phyloP scores from a whole-genome alignment of 2,329 filamentous ascomycete species.

The Simplicillium aogashimaense region DNA sequence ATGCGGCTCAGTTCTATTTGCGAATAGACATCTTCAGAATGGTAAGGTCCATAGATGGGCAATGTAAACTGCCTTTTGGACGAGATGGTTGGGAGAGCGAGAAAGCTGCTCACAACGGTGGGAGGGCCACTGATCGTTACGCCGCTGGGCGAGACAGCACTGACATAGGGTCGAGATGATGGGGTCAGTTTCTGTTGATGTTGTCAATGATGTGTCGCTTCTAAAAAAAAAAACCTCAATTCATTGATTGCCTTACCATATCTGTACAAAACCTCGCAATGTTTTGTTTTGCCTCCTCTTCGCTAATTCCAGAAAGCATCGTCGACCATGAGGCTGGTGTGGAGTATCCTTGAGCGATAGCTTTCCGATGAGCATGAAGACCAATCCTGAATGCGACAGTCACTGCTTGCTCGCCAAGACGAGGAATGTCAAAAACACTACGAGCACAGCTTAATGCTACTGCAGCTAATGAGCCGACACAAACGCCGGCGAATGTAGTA shows the following conservation, averaged over 20 bases:
- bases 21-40: slow-evolving; percentile 11
- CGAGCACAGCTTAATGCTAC: slow-evolving; percentile 13
- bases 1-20: neutral
- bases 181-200: slow-evolving; percentile 4
- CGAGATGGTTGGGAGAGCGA: no score
- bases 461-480: slow-evolving; percentile 15
- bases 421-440: slow-evolving; percentile 13
- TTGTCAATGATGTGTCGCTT: slow-evolving; percentile 7
- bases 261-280: no score
- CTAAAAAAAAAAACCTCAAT: no score
- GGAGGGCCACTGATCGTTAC: slow-evolving; percentile 15
- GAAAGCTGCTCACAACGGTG: slow-evolving; percentile 7
- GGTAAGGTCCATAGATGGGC: slow-evolving; percentile 14
- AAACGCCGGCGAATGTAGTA: no score
- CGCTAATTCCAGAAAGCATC: no score
- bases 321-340: no score
- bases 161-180: slow-evolving; percentile 11
- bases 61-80: neutral
- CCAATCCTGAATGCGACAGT: slow-evolving; percentile 12
- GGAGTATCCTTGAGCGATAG: no score
- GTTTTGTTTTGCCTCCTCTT: no score
- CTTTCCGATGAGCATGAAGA: slow-evolving; percentile 7
- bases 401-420: slow-evolving; percentile 11
- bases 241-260: no score
- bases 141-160: slow-evolving; percentile 12